phyloP scores from a whole-genome alignment of 2,329 filamentous ascomycete genomes.

The Aspergillus pseudoterreus region DNA sequence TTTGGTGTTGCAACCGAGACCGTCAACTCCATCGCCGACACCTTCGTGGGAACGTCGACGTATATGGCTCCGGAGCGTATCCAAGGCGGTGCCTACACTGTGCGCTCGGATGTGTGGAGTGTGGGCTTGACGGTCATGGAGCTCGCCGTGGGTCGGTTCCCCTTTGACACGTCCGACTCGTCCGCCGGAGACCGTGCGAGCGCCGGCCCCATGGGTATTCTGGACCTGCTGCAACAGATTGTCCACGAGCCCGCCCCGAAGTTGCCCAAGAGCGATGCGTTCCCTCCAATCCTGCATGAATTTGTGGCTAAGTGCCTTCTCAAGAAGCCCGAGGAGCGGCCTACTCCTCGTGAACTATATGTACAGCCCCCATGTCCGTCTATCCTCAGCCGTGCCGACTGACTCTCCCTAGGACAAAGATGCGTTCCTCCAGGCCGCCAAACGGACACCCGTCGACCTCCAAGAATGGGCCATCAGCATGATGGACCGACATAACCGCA shows the following conservation, averaged over 20 bases:
- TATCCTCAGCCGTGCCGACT: conserved; percentile 13
- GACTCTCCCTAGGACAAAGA: conserved; percentile 68
- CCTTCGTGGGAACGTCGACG: conserved; percentile 95
- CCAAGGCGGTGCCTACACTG: conserved; percentile 92
- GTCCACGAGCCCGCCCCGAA: conserved; percentile 92
- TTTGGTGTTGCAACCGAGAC: conserved; percentile 98
- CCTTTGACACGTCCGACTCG: conserved; percentile 80
- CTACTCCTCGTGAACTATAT: conserved; percentile 89
- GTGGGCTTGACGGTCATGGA: conserved; percentile 96
- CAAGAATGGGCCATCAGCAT: conserved; percentile 89
- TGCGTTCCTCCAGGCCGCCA: conserved; percentile 91
- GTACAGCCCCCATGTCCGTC: conserved; percentile 45
- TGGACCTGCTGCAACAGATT: conserved; percentile 94
- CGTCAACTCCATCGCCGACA: conserved; percentile 96
- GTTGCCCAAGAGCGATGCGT: conserved; percentile 94
- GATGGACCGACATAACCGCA: conserved; percentile 93
- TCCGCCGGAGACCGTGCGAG: conserved; percentile 65
- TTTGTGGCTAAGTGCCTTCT: conserved; percentile 95
- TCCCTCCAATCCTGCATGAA: conserved; percentile 89
- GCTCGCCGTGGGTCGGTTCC: conserved; percentile 93
- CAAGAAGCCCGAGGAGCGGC: conserved; percentile 83
- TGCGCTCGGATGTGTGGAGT: conserved; percentile 99
- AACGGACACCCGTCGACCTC: conserved; percentile 91
- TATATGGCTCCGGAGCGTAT: conserved; percentile 99
- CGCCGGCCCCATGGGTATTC: conserved; percentile 79